Evolutionary conservation across 2,329 filamentous ascomycete species (phyloP).

Genomic region (Microascus cirrosus): DNA sequence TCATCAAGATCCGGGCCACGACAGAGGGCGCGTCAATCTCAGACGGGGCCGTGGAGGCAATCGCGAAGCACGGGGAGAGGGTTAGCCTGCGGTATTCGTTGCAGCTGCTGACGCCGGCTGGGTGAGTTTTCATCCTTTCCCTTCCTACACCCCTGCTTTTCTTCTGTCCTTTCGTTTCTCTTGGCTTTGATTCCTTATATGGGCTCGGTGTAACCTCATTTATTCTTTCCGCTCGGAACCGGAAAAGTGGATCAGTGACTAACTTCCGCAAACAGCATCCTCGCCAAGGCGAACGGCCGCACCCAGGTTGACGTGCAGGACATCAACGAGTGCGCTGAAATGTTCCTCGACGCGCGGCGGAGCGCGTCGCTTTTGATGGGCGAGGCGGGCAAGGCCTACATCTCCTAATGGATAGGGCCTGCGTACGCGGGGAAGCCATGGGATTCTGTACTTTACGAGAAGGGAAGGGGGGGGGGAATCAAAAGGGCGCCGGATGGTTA

Average conservation of each 20-base stretch:
- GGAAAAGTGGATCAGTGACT: neutral
- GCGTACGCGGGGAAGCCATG: neutral
- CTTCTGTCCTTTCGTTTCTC: conserved; percentile 4
- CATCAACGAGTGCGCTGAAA: conserved; percentile 69
- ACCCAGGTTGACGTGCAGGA: conserved; percentile 67
- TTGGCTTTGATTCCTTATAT: neutral
- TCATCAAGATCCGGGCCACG: conserved; percentile 73
- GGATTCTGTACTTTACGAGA: neutral
- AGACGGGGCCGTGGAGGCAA: conserved; percentile 75
- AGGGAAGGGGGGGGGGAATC: neutral
- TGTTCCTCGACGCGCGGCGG: conserved; percentile 73
- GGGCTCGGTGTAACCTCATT: neutral
- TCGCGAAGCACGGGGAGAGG: conserved; percentile 75
- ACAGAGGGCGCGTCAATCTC: conserved; percentile 72
- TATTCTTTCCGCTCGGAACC: neutral
- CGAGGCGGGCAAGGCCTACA: conserved; percentile 53
- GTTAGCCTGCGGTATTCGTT: conserved; percentile 89
- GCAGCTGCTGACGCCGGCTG: conserved; percentile 80
- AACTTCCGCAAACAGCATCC: conserved; percentile 45
- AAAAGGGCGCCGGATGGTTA: neutral
- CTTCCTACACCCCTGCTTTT: neutral
- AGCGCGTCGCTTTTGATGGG: conserved; percentile 59
- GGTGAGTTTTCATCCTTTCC: conserved; percentile 27
- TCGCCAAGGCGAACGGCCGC: conserved; percentile 74
- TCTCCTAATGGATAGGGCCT: conserved; percentile 35